Conservation (phyloP, 2,329 filamentous ascomycete genomes). For the Elsinoe necatrix region DNA sequence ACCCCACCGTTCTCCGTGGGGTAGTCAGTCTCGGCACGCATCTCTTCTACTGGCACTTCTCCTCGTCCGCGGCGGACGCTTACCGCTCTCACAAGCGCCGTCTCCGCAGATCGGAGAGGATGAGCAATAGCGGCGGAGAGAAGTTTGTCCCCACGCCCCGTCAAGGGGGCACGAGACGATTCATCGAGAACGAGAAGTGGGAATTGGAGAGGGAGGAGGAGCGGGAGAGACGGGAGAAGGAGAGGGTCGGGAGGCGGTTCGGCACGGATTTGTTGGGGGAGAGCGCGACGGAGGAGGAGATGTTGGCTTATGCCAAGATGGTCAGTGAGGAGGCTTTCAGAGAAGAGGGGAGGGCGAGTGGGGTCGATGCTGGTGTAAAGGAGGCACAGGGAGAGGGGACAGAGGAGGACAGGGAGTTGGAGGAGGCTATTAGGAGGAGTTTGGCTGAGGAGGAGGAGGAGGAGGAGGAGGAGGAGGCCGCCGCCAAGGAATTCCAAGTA, state of each 20-base stretch:
- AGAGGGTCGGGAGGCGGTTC: constrained; percentile 68
- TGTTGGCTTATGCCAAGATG: constrained; percentile 54
- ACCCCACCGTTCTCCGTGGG: constrained; percentile 75
- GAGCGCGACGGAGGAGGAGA: constrained; percentile 51
- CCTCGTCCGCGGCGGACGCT: constrained; percentile 66
- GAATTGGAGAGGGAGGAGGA: constrained; percentile 69
- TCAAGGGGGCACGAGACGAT: constrained; percentile 59
- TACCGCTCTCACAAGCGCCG: constrained; percentile 71
- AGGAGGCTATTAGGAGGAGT: constrained; percentile 41
- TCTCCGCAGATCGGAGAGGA: constrained; percentile 58
- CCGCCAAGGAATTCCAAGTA: neutral
- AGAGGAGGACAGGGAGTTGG: constrained; percentile 38
- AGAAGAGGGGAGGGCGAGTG: neutral
- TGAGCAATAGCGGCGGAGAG: constrained; percentile 51
- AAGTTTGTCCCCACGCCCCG: constrained; percentile 55
- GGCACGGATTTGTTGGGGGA: constrained; percentile 64
- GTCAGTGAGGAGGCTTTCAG: constrained; percentile 53
- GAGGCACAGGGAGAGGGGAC: neutral
- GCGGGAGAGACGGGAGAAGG: constrained; percentile 57
- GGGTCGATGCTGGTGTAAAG: constrained; percentile 25
- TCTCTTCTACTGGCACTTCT: constrained; percentile 89
- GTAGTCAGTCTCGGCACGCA: constrained; percentile 81
- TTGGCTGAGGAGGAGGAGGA: constrained; percentile 36
- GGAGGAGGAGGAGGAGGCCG: neutral
- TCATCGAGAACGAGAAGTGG: constrained; percentile 76